Percentiles rank a stretch among this genome's conserved stretches.
phyloP scores from a whole-genome alignment of 352 stramenopile genomes.

The Phytophthora citricola region DNA sequence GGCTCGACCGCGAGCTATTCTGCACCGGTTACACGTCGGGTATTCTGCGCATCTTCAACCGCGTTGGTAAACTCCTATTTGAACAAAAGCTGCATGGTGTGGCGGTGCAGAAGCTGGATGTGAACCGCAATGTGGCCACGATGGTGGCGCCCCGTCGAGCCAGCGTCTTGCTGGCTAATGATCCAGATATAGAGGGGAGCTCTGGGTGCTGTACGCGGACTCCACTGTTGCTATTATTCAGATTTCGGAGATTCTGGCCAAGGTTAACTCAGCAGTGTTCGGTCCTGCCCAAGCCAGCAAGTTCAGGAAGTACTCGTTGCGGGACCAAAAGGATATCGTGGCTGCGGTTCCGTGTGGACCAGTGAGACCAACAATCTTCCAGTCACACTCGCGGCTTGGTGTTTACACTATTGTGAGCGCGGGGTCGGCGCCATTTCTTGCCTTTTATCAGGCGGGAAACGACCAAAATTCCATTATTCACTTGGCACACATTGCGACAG shows the following conservation, averaged over 20 bases:
- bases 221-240: conserved; percentile 82
- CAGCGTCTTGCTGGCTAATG: conserved; percentile 31
- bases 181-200: conserved; percentile 48
- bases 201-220: conserved; percentile 85
- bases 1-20: conserved; percentile 65
- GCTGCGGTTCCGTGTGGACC: conserved; percentile 66
- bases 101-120: conserved; percentile 54
- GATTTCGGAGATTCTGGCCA: conserved; percentile 61
- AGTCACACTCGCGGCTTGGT: conserved; percentile 77
- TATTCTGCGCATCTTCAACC: conserved; percentile 65
- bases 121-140: conserved; percentile 50
- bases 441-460: conserved; percentile 86
- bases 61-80: conserved; percentile 57
- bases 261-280: conserved; percentile 62
- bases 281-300: conserved; percentile 74
- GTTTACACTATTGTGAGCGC: conserved; percentile 78
- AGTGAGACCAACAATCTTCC: conserved; percentile 79
- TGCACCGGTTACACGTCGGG: conserved; percentile 64
- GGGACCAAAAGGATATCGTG: conserved; percentile 74
- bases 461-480: conserved; percentile 90
- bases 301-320: conserved; percentile 82
- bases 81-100: conserved; percentile 68
- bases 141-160: conserved; percentile 37
- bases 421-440: conserved; percentile 70
- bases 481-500: conserved; percentile 84